Base-by-base conservation (phyloP, 1,284 basidiomycete genomes). In the Apiotrichum gamsii region DNA sequence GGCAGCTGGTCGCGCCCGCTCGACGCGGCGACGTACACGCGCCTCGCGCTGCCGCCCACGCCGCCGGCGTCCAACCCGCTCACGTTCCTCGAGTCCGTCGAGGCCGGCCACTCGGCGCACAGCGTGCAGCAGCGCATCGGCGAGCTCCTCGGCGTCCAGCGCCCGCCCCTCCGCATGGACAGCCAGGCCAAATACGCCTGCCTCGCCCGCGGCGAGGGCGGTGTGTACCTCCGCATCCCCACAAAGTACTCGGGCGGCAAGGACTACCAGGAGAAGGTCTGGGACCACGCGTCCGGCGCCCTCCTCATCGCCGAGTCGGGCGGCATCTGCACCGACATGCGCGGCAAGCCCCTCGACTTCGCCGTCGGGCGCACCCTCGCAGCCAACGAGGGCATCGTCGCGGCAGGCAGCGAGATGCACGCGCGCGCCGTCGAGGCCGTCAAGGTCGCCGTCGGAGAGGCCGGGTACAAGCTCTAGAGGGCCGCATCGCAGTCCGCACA, bases 101-200 rank as follows among this genome's bases (percentile, higher is more conserved):
- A 99, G 70, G 83, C 89, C 3, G 86, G 84, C 1, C 95, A 98
- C 69, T 86, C 90, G 3, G 87, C 90, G 20, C 87, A 94, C 56
- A 79, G 79, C 18, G 85, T 90, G 62, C 91, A 87, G 65, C 80
- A 81, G 34, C 78, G 78, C 10, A 85, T 95, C 36, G 83, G 87
- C 0, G 69, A 79, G 43, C 62, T 85, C 4, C 76, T 96, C 23
- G 79, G 79, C 14, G 80, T 94, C 78, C 78, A 24, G 65, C 77
- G 16, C 80, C 87, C 34, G 77, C 64, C 62, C 39, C 51, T 85
- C n/a, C 78, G 90, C 23, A 96, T 98, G 90, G 95, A 98, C 70
- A 90, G 87, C 67, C 94, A 97, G 72, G 91, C 91, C 8, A 98
- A 98, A 74, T 98, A 98, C 63, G 84, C 85, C 25, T 84, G 84